Base-by-base conservation (phyloP, 2,329 filamentous ascomycete species). In the Grosmannia clavigera region DNA sequence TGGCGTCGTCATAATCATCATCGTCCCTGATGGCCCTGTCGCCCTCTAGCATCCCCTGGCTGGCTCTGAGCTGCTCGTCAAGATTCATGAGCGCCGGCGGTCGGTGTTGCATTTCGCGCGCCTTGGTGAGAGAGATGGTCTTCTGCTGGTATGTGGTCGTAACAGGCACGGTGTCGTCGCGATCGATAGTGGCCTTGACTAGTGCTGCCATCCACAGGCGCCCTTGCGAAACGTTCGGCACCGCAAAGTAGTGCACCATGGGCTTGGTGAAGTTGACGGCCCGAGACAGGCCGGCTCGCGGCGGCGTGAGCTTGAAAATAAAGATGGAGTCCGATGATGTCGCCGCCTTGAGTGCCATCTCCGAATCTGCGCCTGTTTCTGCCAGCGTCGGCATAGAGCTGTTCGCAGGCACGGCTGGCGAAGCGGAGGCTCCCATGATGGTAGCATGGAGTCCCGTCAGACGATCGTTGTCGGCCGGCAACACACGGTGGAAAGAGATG, bases 131-230 rank as follows among this genome's bases (percentile, higher is more conserved):
- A 31, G 88, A 94, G 60, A 99, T 96, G 0, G 94, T 99, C 77
- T 95, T 94, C 70, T 96, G 92, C 70, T 96, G 92, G 74, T 97
- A 97, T 3, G 91, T 96, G 3, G 89, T 94, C 25, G 90, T 91
- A 62, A 96, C 86, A 11, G 87, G 83, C 63, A 87, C 82, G 4
- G 82, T 82, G 68, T 87, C 84, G 66, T 99, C 94, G 62, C 92
- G 87, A 70, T 97, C 92, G 67, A 99, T 99, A 1, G 94, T 99
- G 12, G 94, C 94, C 75, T 99, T 99, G 90, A 99, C 95, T 58
- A 99, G 76, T 6, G 94, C 94, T 5, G 91, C 94, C 94, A 99
- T 99, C 94, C 94, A 99, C 50, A 95, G 76, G 14, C 94, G 85
- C 19, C 94, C 94, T 69, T 94, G 84, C 67, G 90, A 85, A 61